Evolutionary conservation across 192 early-diverging fungal genomes (phyloP).

Genomic region (Podila epigama): DNA sequence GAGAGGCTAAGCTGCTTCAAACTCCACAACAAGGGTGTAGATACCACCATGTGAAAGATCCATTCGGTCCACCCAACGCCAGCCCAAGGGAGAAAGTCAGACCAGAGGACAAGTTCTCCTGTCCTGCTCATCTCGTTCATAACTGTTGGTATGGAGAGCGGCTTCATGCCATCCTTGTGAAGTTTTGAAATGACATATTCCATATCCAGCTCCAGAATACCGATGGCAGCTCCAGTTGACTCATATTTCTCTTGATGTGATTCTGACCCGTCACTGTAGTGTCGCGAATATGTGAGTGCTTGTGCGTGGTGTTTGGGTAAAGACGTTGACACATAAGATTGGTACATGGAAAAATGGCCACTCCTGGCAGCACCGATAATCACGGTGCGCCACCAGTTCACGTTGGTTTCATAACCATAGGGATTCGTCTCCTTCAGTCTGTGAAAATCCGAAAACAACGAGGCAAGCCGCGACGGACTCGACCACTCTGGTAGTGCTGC

Average conservation of each 20-base stretch:
- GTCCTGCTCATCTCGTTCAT: slow-evolving; percentile 28
- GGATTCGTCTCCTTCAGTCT: slow-evolving; percentile 50
- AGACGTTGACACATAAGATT: not conserved
- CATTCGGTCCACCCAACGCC: slow-evolving; percentile 42
- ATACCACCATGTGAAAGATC: slow-evolving; percentile 46
- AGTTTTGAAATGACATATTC: slow-evolving; percentile 24
- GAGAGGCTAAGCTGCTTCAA: slow-evolving; percentile 37
- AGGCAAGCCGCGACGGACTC: slow-evolving; percentile 35
- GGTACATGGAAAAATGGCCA: slow-evolving; percentile 34
- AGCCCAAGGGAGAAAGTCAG: slow-evolving; percentile 46
- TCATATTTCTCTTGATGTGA: not conserved
- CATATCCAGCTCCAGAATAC: slow-evolving; percentile 35
- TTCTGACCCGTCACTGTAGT: not conserved
- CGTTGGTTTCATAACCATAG: slow-evolving; percentile 53
- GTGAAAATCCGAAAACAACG: slow-evolving; percentile 55
- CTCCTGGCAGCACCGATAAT: slow-evolving; percentile 43
- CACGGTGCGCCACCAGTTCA: slow-evolving; percentile 48
- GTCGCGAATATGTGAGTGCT: no score
- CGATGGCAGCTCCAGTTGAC: slow-evolving; percentile 33
- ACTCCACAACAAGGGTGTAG: slow-evolving; percentile 37
- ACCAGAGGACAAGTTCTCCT: slow-evolving; percentile 24
- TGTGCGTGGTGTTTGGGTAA: not conserved
- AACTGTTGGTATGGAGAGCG: slow-evolving; percentile 23
- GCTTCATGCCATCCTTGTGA: slow-evolving; percentile 16
- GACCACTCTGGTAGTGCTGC: slow-evolving; percentile 27